phyloP scores from a whole-genome alignment of 176 grass and related monocot species.

The Lolium perenne region DNA sequence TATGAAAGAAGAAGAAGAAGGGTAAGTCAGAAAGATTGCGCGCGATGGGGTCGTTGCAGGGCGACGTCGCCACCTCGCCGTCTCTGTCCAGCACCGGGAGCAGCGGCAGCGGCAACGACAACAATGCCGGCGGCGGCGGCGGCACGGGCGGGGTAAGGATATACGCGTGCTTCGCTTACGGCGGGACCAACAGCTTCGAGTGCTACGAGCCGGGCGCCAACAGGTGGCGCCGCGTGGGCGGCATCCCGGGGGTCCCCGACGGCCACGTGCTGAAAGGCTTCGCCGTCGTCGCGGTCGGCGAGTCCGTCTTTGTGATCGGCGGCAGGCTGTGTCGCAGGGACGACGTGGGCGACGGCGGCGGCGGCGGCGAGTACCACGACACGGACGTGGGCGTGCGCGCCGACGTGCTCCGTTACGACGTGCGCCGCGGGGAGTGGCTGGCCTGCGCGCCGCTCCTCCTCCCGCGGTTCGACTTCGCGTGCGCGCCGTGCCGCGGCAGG shows the following conservation, averaged over 20 bases:
- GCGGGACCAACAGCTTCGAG: slow-evolving; percentile 48
- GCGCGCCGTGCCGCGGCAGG: slow-evolving; percentile 52
- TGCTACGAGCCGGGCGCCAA: slow-evolving; percentile 58
- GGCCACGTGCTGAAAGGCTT: slow-evolving; percentile 65
- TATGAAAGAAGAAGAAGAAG: not conserved
- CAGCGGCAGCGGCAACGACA: slow-evolving; percentile 13
- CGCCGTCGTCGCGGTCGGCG: slow-evolving; percentile 49
- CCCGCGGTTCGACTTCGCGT: slow-evolving; percentile 75
- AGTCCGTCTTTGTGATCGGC: slow-evolving; percentile 59
- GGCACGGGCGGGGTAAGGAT: slow-evolving; percentile 38
- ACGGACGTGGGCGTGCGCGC: slow-evolving; percentile 52
- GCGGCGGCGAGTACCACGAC: slow-evolving; percentile 6
- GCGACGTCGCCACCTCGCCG: slow-evolving; percentile 35
- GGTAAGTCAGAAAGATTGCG: not conserved
- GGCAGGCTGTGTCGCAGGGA: slow-evolving; percentile 59
- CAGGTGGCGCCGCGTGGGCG: slow-evolving; percentile 54
- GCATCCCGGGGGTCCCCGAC: slow-evolving; percentile 51
- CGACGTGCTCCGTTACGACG: slow-evolving; percentile 59
- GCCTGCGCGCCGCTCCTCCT: slow-evolving; percentile 53
- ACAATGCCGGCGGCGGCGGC: not conserved
- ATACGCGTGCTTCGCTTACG: slow-evolving; percentile 54
- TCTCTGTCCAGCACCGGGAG: slow-evolving; percentile 50
- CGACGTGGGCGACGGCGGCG: not conserved
- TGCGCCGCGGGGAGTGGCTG: slow-evolving; percentile 50
- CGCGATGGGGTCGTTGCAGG: slow-evolving; percentile 58